phyloP scores from a whole-genome alignment of 768 basidiomycete genomes.

The Calocera cornea region DNA sequence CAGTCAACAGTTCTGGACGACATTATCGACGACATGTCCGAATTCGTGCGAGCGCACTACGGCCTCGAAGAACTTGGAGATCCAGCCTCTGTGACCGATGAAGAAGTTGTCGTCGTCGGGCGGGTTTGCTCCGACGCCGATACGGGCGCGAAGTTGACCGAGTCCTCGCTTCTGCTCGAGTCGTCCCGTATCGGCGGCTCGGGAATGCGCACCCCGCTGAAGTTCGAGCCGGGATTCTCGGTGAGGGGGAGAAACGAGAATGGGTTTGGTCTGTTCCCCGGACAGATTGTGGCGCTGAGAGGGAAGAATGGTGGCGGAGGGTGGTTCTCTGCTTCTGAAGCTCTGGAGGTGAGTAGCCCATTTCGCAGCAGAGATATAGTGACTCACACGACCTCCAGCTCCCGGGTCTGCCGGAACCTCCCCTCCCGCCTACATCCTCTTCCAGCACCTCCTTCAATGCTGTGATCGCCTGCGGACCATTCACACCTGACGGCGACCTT shows the following conservation, averaged over 20 bases:
- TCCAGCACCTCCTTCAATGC: slow-evolving; percentile 42
- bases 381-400: background rate
- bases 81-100: slow-evolving; percentile 50
- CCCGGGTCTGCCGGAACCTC: background rate
- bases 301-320: slow-evolving; percentile 87
- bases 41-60: slow-evolving; percentile 58
- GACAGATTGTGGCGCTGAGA: slow-evolving; percentile 69
- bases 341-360: slow-evolving; percentile 52
- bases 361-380: background rate
- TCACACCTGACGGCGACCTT: slow-evolving; percentile 64
- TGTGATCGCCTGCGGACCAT: slow-evolving; percentile 74
- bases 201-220: slow-evolving; percentile 52
- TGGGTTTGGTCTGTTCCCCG: slow-evolving; percentile 71
- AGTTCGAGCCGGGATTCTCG: slow-evolving; percentile 51
- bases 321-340: slow-evolving; percentile 70
- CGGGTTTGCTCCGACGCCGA: slow-evolving; percentile 62
- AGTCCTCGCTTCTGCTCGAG: slow-evolving; percentile 64
- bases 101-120: slow-evolving; percentile 55
- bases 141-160: slow-evolving; percentile 49
- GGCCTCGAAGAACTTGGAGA: slow-evolving; percentile 63
- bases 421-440: slow-evolving; percentile 47
- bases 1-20: slow-evolving; percentile 56
- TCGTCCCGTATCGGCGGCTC: slow-evolving; percentile 66
- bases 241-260: slow-evolving; percentile 55
- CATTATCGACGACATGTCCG: slow-evolving; percentile 74